A percentile compares a stretch with the other conserved stretches of the same genome.
These are phyloP conservation scores for Pseudogymnoascus sp. DNA, from an alignment of 2,329 filamentous ascomycete species.

Conservation along the genomic window DNA sequence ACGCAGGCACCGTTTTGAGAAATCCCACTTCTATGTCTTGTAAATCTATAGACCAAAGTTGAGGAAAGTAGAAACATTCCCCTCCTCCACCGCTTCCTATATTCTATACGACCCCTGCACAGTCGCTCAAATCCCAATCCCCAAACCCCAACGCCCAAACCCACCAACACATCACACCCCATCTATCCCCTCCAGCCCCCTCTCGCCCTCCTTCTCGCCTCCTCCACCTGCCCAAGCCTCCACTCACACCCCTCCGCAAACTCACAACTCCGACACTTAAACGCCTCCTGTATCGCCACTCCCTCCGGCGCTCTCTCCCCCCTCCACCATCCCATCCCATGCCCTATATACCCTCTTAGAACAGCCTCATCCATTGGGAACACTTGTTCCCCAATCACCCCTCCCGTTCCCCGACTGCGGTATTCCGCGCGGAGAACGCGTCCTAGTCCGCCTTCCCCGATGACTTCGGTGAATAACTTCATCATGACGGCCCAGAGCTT, in stretches of 20 bases:
- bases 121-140: background rate
- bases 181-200: background rate
- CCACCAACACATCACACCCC: background rate
- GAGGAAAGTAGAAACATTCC: too few relatives aligned
- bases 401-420: constrained; percentile 36
- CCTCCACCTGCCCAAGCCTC: constrained; percentile 61
- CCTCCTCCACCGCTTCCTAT: background rate
- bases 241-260: constrained; percentile 73
- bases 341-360: constrained; percentile 56
- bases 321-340: constrained; percentile 80
- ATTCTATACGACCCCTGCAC: background rate
- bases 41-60: background rate
- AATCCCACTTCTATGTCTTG: background rate
- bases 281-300: constrained; percentile 75
- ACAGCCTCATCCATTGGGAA: constrained; percentile 57
- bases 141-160: background rate
- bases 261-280: constrained; percentile 79
- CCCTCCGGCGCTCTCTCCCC: constrained; percentile 64
- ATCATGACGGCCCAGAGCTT: constrained; percentile 54
- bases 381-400: constrained; percentile 47
- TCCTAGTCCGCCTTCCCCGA: background rate
- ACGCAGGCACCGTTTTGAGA: background rate
- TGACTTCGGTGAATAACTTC: constrained; percentile 35
- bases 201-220: constrained; percentile 29
- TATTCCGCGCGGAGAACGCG: constrained; percentile 48